Base-by-base conservation (phyloP, 2,329 filamentous ascomycete genomes). In the Elsinoe ampelina region DNA sequence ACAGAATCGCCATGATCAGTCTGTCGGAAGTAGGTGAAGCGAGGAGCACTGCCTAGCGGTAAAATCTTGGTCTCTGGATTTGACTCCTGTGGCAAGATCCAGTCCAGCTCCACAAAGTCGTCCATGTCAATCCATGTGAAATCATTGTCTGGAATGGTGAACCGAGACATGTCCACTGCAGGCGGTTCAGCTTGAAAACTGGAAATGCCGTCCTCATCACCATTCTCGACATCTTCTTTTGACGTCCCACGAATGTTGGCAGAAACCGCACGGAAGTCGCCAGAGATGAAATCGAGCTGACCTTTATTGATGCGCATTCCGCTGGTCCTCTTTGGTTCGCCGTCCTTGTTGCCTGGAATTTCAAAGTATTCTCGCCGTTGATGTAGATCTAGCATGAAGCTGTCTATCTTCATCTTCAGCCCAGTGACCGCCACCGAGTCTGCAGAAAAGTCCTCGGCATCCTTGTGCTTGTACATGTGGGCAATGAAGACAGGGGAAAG, bases 81-180 rank as follows among this genome's bases (percentile, higher is more conserved):
- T 32, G 86, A 83, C 66, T 95, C 89, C 12, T 89, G 86, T 0
- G 92, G 92, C 20, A 96, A 73, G 55, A 95, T 91, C 92, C 92
- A 97, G 68, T 96, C 95, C 19, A 98, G 75, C 70, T 98, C 93
- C 30, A 98, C 91, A 71, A 98, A 98, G 68, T 98, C 93, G 67
- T 98, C 93, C 90, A 98, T 97, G 66, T 98, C 93, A 61, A 98
- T 91, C 93, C 93, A 98, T 57, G 86, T 90, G 63, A 90, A 84
- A 66, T 98, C 93, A 56, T 95, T 88, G 68, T 98, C 93, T 0
- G 93, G 92, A 51, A 98, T 98, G 0, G 85, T 92, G 68, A 98
- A 98, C 55, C 86, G 85, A 0, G 91, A 95, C 51, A 95, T 77
- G 67, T 85, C 82, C 7, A 79, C 74, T 10, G 55, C 47, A 11